Conservation (phyloP, 169 alveolate species). For the Eimeria maxima region DNA sequence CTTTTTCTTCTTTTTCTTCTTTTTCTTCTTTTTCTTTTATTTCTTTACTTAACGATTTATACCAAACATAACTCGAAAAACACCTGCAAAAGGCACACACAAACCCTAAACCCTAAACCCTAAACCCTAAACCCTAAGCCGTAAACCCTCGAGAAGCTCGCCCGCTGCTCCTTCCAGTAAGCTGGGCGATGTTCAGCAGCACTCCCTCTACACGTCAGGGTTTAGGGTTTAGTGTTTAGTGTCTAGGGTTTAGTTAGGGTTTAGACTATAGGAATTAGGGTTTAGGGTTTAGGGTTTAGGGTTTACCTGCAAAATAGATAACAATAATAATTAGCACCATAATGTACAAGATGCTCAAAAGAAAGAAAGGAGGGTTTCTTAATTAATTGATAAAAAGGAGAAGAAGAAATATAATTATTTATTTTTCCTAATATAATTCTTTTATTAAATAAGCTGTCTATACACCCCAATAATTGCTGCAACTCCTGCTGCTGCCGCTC, state of each 20-base stretch:
- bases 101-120: conserved; percentile 15
- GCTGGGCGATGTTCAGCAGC: no score
- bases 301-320: conserved; percentile 25
- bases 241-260: conserved; percentile 28
- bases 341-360: conserved; percentile 84
- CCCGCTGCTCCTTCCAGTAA: not conserved
- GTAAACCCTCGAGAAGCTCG: not conserved
- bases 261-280: conserved; percentile 12
- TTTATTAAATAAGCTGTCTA: not conserved
- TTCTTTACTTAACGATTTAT: not conserved
- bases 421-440: not conserved
- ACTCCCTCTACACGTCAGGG: no score
- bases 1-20: no score
- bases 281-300: conserved; percentile 22
- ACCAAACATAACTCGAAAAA: conserved; percentile 75
- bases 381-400: conserved; percentile 5
- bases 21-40: no score
- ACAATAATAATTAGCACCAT: conserved; percentile 84
- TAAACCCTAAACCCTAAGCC: not conserved
- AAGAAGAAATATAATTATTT: not conserved
- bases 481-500: not conserved
- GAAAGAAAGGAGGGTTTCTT: conserved; percentile 71
- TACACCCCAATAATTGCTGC: not conserved
- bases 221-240: not conserved
- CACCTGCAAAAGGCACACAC: conserved; percentile 1